Conservation (phyloP, 805 yeast species). For the Wickerhamiella nectarea region DNA sequence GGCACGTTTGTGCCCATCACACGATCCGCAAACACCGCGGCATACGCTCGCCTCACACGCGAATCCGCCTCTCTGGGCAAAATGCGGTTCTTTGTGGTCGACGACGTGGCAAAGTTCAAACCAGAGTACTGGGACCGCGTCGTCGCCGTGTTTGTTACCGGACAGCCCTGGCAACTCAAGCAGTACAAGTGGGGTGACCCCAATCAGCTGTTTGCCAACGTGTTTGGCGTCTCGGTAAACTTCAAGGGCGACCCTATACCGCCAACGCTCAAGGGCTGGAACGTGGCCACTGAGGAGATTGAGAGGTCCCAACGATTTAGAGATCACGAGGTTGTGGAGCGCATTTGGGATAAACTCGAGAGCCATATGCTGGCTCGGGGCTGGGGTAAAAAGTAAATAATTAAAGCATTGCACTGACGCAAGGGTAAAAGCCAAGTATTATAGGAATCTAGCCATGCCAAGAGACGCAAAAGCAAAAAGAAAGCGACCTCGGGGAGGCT, state of each 20-base stretch:
- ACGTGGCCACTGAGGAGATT: slow-evolving; percentile 60
- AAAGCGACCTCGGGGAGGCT: slow-evolving; percentile 10
- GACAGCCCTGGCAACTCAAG: slow-evolving; percentile 94
- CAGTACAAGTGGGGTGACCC: slow-evolving; percentile 77
- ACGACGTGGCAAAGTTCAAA: slow-evolving; percentile 74
- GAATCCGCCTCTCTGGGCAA: slow-evolving; percentile 44
- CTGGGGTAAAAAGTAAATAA: slow-evolving; percentile 22
- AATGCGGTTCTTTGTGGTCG: slow-evolving; percentile 65
- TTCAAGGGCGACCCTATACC: slow-evolving; percentile 75
- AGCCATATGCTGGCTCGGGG: slow-evolving; percentile 58
- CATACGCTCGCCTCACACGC: slow-evolving; percentile 40
- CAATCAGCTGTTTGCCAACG: slow-evolving; percentile 61
- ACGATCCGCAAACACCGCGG: slow-evolving; percentile 24
- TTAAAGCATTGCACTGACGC: too few relatives aligned
- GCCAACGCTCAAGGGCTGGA: slow-evolving; percentile 67
- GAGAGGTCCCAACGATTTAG: slow-evolving; percentile 77
- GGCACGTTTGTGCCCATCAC: slow-evolving; percentile 49
- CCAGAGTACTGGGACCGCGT: slow-evolving; percentile 98
- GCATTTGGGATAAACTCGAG: slow-evolving; percentile 76
- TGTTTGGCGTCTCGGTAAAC: slow-evolving; percentile 67
- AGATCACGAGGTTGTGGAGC: slow-evolving; percentile 75
- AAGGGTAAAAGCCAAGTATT: too few relatives aligned
- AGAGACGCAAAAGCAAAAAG: background rate
- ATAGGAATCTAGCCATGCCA: too few relatives aligned
- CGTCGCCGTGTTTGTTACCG: slow-evolving; percentile 89